Evolutionary conservation across 2,329 filamentous ascomycete species (phyloP).

Genomic region (Colletotrichum chrysophilum): DNA sequence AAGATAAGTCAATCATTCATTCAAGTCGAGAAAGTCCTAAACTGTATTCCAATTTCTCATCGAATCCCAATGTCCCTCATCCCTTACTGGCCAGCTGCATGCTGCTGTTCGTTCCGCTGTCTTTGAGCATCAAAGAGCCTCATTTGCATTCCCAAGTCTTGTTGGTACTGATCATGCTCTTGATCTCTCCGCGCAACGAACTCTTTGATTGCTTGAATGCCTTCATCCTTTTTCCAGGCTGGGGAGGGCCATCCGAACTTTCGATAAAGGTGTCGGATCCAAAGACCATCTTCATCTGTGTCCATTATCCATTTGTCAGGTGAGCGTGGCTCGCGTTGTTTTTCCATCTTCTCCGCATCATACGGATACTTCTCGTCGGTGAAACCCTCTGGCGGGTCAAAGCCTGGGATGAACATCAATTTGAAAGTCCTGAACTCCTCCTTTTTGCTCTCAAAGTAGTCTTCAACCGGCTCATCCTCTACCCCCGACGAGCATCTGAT

Average conservation of each 20-base stretch:
- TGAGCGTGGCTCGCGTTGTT: background rate
- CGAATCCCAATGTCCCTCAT: background rate
- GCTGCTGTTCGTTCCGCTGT: background rate
- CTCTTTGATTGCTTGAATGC: background rate
- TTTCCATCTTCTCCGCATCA: background rate
- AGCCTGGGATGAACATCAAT: background rate
- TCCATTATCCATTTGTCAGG: background rate
- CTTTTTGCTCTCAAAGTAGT: background rate
- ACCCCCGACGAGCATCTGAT: background rate
- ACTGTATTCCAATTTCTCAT: background rate
- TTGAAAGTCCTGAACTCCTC: background rate
- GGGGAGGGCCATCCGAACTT: background rate
- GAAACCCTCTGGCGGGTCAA: background rate
- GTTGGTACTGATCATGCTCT: background rate
- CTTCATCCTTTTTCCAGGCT: background rate
- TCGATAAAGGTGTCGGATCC: background rate
- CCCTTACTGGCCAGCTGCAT: background rate
- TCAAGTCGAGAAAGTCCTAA: rapidly evolving
- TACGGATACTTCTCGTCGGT: background rate
- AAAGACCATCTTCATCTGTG: background rate
- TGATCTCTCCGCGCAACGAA: background rate
- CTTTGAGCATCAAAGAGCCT: background rate
- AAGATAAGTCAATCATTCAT: background rate
- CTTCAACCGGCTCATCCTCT: background rate
- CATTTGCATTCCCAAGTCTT: background rate